Conservation (phyloP, 2,329 filamentous ascomycete species). For the Trichothecium sympodiale region DNA sequence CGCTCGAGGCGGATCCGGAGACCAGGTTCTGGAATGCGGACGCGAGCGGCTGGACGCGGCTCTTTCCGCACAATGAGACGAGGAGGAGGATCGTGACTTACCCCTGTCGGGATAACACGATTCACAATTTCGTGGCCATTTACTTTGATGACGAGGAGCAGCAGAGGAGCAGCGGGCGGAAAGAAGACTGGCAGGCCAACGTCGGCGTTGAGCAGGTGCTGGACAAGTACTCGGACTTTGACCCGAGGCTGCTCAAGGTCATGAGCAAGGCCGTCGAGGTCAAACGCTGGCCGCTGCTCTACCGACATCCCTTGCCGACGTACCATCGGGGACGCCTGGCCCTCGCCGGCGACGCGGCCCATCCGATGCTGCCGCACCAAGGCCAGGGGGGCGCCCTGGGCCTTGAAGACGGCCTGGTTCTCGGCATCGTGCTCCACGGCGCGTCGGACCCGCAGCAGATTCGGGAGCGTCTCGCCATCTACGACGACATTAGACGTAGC, state of each 20-base stretch:
- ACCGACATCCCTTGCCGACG: slow-evolving; percentile 17
- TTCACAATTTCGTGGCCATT: slow-evolving; percentile 23
- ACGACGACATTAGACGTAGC: slow-evolving; percentile 13
- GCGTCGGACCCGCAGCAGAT: slow-evolving; percentile 10
- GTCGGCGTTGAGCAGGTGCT: slow-evolving; percentile 18
- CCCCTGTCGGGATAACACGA: slow-evolving; percentile 18
- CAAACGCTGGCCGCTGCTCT: slow-evolving; percentile 23
- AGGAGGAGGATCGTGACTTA: slow-evolving; percentile 20
- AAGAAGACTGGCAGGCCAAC: slow-evolving; percentile 18
- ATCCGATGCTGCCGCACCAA: slow-evolving; percentile 23
- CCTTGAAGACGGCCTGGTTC: slow-evolving; percentile 22
- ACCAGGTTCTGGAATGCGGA: slow-evolving; percentile 19
- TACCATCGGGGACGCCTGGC: slow-evolving; percentile 20
- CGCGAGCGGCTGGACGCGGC: slow-evolving; percentile 12
- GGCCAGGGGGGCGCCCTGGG: slow-evolving; percentile 24
- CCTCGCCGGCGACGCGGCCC: slow-evolving; percentile 25
- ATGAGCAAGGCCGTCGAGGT: slow-evolving; percentile 21
- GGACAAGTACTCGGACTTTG: slow-evolving; percentile 3
- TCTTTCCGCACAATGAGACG: slow-evolving; percentile 12
- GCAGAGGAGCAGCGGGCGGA: slow-evolving; percentile 8
- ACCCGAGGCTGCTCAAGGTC: neutral
- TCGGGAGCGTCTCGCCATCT: slow-evolving; percentile 12
- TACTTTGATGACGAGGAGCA: slow-evolving; percentile 14
- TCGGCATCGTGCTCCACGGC: slow-evolving; percentile 13
- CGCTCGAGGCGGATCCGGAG: slow-evolving; percentile 17